Evolutionary conservation across 202 grass and related monocot genomes (phyloP).

Genomic region (Dendrocalamus latiflorus): DNA sequence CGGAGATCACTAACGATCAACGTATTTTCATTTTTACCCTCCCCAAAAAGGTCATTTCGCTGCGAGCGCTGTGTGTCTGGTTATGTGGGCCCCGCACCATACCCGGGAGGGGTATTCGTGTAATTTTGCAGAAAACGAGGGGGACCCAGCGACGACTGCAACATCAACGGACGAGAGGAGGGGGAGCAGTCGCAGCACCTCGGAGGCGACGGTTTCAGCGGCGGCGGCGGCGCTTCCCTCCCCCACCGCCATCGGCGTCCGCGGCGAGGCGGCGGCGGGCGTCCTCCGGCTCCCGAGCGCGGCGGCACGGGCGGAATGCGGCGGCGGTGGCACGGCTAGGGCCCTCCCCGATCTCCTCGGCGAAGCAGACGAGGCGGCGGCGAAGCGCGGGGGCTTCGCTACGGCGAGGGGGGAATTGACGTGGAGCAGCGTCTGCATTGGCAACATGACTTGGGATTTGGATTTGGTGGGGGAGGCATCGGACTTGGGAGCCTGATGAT

Average conservation of each 20-base stretch:
- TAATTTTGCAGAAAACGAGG: neutral
- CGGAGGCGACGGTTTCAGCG: neutral
- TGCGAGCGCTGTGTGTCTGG: too few species aligned
- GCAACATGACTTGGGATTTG: neutral
- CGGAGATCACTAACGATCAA: too few species aligned
- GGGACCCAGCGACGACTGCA: neutral
- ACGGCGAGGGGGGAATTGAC: neutral
- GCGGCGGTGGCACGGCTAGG: neutral
- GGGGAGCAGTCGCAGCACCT: conserved; percentile 33
- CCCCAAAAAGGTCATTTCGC: too few species aligned
- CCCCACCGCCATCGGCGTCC: too few species aligned
- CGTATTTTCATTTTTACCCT: too few species aligned
- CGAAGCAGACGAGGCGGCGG: neutral
- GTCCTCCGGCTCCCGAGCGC: neutral
- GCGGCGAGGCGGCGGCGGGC: neutral
- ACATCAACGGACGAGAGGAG: neutral
- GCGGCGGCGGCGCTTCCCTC: neutral
- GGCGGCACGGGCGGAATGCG: conserved; percentile 16
- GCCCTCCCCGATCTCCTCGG: neutral
- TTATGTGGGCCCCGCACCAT: neutral
- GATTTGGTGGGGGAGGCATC: too few species aligned
- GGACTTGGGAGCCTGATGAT: neutral
- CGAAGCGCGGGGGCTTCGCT: neutral
- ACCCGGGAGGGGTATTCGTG: neutral
- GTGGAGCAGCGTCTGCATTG: conserved; percentile 30